These are phyloP conservation scores for Oldenlandia corymbosa DNA, from an alignment of 257 asterid species.

Conservation along the genomic window DNA sequence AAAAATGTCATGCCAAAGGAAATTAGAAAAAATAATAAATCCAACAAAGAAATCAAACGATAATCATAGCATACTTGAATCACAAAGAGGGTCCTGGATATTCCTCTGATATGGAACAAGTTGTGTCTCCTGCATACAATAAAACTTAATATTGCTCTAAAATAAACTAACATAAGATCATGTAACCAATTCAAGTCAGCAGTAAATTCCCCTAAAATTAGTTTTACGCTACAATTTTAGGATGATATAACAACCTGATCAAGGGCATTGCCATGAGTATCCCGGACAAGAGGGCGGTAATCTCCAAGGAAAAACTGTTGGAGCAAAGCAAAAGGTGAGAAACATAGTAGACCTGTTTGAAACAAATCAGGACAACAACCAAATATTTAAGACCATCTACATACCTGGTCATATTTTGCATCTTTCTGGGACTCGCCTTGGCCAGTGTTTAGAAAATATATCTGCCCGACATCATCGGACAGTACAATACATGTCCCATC, in stretches of 20 bases:
- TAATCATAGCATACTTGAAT: conserved; percentile 65
- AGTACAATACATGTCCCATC: conserved; percentile 99
- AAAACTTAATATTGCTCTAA: conserved; percentile 14
- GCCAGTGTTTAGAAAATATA: conserved; percentile 88
- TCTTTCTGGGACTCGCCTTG: conserved; percentile 96
- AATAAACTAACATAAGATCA: conserved; percentile 15
- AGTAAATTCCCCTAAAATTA: neutral
- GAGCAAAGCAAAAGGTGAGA: conserved; percentile 32
- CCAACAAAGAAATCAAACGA: conserved; percentile 14
- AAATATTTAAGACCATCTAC: conserved; percentile 8
- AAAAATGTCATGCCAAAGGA: conserved; percentile 12
- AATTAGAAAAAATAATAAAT: conserved; percentile 19
- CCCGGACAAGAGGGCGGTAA: conserved; percentile 86
- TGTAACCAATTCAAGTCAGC: neutral
- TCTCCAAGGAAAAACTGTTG: conserved; percentile 97
- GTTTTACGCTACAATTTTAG: conserved; percentile 6
- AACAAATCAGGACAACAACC: conserved; percentile 4
- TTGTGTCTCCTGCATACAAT: conserved; percentile 85
- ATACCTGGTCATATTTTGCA: conserved; percentile 97
- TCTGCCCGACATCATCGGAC: conserved; percentile 96
- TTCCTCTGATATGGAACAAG: conserved; percentile 74
- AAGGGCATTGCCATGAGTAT: conserved; percentile 70
- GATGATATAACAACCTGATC: conserved; percentile 65
- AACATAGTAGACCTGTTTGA: conserved; percentile 8
- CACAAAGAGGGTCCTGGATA: conserved; percentile 82